These are phyloP conservation scores for Gaultheria prostrata DNA, from an alignment of 148 eudicot species.

Conservation along the genomic window DNA sequence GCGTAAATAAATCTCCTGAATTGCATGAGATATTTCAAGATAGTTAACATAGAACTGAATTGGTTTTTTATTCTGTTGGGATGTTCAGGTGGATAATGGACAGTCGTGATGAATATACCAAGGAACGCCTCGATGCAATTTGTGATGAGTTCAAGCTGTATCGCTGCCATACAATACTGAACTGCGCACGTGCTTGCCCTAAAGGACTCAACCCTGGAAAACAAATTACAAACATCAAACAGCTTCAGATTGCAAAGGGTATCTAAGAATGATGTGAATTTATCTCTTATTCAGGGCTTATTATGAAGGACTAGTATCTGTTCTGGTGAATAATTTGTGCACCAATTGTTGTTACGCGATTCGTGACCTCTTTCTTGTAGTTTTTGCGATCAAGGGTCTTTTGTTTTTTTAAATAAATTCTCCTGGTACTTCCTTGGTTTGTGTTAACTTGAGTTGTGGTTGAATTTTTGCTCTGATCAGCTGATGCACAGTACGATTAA, in stretches of 20 bases:
- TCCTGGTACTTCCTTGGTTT: background rate
- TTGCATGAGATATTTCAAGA: too few relatives aligned
- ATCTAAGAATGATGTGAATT: conserved; percentile 11
- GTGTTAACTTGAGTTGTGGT: background rate
- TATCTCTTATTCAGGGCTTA: conserved; percentile 7
- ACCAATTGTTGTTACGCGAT: conserved; percentile 11
- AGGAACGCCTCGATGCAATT: conserved; percentile 85
- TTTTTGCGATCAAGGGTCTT: conserved; percentile 8
- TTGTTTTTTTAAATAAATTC: conserved; percentile 11
- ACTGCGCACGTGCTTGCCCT: conserved; percentile 94
- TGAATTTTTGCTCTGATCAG: background rate
- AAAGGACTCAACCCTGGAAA: conserved; percentile 94
- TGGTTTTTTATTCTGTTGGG: background rate
- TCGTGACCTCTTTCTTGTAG: conserved; percentile 7
- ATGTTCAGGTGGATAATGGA: conserved; percentile 93
- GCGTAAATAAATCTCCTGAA: too few relatives aligned
- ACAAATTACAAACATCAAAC: conserved; percentile 85
- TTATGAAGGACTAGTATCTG: background rate
- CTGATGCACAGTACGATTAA: background rate
- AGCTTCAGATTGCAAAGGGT: conserved; percentile 41
- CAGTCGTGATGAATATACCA: conserved; percentile 96
- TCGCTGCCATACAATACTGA: conserved; percentile 93
- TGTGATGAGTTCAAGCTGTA: conserved; percentile 93
- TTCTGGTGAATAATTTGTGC: conserved; percentile 17
- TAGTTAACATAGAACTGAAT: background rate